These are phyloP conservation scores for Penicillium turbatum DNA, from an alignment of 495 filamentous ascomycete genomes.

Conservation along the genomic window DNA sequence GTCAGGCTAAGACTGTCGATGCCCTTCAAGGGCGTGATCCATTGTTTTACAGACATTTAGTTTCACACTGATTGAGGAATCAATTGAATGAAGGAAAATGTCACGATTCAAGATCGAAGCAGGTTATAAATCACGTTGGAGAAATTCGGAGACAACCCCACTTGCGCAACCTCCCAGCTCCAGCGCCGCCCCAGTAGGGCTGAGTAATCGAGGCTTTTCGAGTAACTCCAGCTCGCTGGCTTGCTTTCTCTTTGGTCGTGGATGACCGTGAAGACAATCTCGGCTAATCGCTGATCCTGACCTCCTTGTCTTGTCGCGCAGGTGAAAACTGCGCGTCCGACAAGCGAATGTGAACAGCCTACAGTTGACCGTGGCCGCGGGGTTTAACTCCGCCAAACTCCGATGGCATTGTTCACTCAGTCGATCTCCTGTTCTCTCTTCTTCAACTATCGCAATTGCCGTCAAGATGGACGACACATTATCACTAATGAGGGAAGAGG, in stretches of 20 bases:
- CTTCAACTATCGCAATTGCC: not conserved
- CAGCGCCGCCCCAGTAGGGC: not conserved
- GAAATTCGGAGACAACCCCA: conserved; percentile 10
- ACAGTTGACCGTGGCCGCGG: not conserved
- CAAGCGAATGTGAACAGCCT: not conserved
- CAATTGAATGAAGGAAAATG: not conserved
- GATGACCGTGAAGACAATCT: not conserved
- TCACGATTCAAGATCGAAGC: not conserved
- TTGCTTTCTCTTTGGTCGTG: not conserved
- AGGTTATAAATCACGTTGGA: not conserved
- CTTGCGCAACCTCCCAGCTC: not conserved
- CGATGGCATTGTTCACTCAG: not conserved
- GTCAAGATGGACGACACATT: conserved; percentile 4
- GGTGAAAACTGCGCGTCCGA: not conserved
- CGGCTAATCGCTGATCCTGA: not conserved
- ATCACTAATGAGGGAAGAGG: not conserved
- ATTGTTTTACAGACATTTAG: conserved; percentile 34
- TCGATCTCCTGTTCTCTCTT: not conserved
- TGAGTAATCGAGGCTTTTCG: not conserved
- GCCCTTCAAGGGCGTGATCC: conserved; percentile 47
- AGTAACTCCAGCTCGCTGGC: not conserved
- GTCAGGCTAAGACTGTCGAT: conserved; percentile 43
- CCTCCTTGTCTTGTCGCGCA: not conserved
- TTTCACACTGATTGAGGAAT: not conserved
- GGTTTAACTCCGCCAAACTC: conserved; percentile 20